Conservation (phyloP, 192 early-diverging fungal genomes). For the Lobosporangium transversale region DNA sequence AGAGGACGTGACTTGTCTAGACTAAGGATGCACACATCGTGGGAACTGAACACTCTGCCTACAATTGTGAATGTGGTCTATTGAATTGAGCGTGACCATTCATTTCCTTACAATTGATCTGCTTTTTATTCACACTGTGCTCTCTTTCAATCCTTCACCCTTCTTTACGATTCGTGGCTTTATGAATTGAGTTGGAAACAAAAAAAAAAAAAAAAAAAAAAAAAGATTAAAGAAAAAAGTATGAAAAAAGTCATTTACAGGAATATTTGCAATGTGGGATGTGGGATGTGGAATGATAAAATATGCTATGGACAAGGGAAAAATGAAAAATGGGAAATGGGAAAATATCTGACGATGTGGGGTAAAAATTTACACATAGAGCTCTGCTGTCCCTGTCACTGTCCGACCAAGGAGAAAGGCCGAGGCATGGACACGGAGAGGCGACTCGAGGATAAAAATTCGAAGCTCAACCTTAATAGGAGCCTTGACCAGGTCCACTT, state of each 20-base stretch:
- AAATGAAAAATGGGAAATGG: not conserved
- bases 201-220: not conserved
- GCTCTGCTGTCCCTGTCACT: constrained; percentile 23
- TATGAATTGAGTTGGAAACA: not conserved
- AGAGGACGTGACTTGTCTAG: no score
- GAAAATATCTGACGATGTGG: not conserved
- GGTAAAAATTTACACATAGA: constrained; percentile 16
- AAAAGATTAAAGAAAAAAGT: no score
- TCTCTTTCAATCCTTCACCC: no score
- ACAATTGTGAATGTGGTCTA: no score
- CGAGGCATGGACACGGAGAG: constrained; percentile 32
- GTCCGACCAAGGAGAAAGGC: constrained; percentile 34
- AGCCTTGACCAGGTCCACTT: constrained; percentile 44
- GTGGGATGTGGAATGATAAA: no score
- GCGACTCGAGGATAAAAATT: constrained; percentile 37
- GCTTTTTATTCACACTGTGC: no score
- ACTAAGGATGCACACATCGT: no score
- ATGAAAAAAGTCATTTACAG: no score
- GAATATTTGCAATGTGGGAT: no score
- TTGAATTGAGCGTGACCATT: no score
- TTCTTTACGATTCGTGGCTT: not conserved
- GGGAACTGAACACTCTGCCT: no score
- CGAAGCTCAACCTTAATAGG: constrained; percentile 47
- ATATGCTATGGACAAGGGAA: not conserved
- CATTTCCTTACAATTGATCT: no score